A percentile compares a stretch with the other conserved stretches of the same genome.
phyloP scores from a whole-genome alignment of 352 stramenopile genomes.

The Globisporangium spiculum region DNA sequence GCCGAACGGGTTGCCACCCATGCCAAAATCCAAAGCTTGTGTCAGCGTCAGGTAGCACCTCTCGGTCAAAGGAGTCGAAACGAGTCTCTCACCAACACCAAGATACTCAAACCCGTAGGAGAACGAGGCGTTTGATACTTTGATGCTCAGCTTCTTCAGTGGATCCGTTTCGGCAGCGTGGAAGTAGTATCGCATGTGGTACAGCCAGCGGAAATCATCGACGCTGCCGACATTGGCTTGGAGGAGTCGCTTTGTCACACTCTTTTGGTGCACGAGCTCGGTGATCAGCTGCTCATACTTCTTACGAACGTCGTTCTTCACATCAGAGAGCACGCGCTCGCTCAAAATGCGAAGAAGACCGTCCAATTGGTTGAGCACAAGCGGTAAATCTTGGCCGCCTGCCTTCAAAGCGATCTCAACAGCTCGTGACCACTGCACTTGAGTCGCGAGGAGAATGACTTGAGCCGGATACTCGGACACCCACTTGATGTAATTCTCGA shows the following conservation, averaged over 20 bases:
- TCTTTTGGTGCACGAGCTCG: slow-evolving; percentile 99
- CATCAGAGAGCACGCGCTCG: slow-evolving; percentile 93
- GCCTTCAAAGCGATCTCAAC: slow-evolving; percentile 91
- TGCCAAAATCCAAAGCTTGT: slow-evolving; percentile 97
- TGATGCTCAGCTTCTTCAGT: slow-evolving; percentile 94
- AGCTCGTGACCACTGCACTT: slow-evolving; percentile 96
- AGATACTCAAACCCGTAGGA: slow-evolving; percentile 99
- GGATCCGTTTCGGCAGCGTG: slow-evolving; percentile 72
- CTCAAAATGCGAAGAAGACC: slow-evolving; percentile 94
- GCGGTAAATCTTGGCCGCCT: slow-evolving; percentile 35
- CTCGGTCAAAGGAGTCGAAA: slow-evolving; percentile 99
- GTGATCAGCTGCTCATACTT: slow-evolving; percentile 99
- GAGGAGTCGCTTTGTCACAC: slow-evolving; percentile 93
- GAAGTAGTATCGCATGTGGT: slow-evolving; percentile 99
- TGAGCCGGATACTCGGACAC: slow-evolving; percentile 98
- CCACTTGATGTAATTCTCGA: slow-evolving; percentile 94
- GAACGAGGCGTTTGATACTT: slow-evolving; percentile 98
- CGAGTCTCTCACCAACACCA: slow-evolving; percentile 98
- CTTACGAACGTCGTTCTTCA: slow-evolving; percentile 93
- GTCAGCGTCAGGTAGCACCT: slow-evolving; percentile 99
- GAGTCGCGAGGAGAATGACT: slow-evolving; percentile 97
- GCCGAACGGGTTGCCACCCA: slow-evolving; percentile 98
- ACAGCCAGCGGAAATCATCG: slow-evolving; percentile 98
- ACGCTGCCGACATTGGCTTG: slow-evolving; percentile 76
- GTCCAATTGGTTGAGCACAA: slow-evolving; percentile 66